Percentiles rank a stretch among this genome's conserved stretches.
Conservation (phyloP, 2,329 filamentous ascomycete species). For the Arthrobotrys conoides region DNA sequence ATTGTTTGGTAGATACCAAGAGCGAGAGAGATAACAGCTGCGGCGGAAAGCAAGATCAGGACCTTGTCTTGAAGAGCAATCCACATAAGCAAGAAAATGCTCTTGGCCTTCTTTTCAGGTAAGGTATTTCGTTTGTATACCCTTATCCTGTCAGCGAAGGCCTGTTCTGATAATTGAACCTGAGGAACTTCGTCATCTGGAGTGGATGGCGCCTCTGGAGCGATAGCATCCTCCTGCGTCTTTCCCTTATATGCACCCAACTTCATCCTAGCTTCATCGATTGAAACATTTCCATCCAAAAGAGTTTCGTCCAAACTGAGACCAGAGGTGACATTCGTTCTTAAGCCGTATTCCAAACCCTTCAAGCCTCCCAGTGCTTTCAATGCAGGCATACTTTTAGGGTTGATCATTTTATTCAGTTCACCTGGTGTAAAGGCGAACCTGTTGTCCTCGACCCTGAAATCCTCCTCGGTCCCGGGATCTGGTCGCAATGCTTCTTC, state of each 20-base stretch:
- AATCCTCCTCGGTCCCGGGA: constrained; percentile 71
- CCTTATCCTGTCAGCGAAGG: constrained; percentile 77
- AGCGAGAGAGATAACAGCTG: constrained; percentile 80
- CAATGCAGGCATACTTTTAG: constrained; percentile 87
- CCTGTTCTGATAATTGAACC: constrained; percentile 63
- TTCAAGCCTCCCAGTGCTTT: constrained; percentile 82
- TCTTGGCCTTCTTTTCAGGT: constrained; percentile 82
- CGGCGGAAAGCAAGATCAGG: constrained; percentile 78
- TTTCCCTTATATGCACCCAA: constrained; percentile 46
- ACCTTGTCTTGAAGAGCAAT: constrained; percentile 89
- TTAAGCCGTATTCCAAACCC: constrained; percentile 84
- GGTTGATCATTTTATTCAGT: constrained; percentile 88
- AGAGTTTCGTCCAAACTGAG: constrained; percentile 81
- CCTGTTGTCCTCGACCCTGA: constrained; percentile 71
- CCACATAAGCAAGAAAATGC: constrained; percentile 80
- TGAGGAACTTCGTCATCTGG: constrained; percentile 47
- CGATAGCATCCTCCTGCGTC: constrained; percentile 43
- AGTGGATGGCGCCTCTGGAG: constrained; percentile 37
- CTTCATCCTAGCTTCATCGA: constrained; percentile 75
- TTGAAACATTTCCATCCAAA: constrained; percentile 77
- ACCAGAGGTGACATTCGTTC: constrained; percentile 79
- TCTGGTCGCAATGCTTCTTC: constrained; percentile 71
- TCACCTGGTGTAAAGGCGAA: constrained; percentile 89
- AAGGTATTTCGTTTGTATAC: constrained; percentile 80
- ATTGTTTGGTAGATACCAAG: constrained; percentile 83